Evolutionary conservation across 2,329 filamentous ascomycete species (phyloP).

Genomic region (Penicillium aurantiogriseum): DNA sequence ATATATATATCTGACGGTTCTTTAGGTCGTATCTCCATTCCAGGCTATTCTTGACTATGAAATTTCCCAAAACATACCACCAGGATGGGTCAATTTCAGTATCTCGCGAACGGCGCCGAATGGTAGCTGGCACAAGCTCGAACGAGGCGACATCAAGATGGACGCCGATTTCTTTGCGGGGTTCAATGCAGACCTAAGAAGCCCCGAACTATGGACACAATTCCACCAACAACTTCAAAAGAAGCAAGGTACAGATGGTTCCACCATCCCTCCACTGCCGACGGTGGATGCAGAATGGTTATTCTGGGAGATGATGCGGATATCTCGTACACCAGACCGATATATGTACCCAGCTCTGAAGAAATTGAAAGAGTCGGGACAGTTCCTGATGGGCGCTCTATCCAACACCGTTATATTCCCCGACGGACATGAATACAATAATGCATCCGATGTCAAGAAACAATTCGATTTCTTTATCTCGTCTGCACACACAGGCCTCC

Average conservation of each 20-base stretch:
- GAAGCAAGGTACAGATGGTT: slow-evolving; percentile 23
- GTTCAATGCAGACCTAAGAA: slow-evolving; percentile 73
- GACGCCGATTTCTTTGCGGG: slow-evolving; percentile 71
- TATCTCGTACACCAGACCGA: slow-evolving; percentile 69
- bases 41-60: slow-evolving; percentile 94
- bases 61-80: slow-evolving; percentile 68
- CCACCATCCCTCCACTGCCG: slow-evolving; percentile 62
- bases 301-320: slow-evolving; percentile 88
- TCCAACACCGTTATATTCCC: slow-evolving; percentile 92
- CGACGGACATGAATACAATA: slow-evolving; percentile 65
- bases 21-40: slow-evolving; percentile 82
- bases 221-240: slow-evolving; percentile 48
- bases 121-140: slow-evolving; percentile 85
- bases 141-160: slow-evolving; percentile 77
- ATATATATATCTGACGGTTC: slow-evolving; percentile 8
- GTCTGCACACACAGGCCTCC: slow-evolving; percentile 78
- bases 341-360: slow-evolving; percentile 83
- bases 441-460: slow-evolving; percentile 59
- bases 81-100: slow-evolving; percentile 87
- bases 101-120: slow-evolving; percentile 75
- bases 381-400: slow-evolving; percentile 74
- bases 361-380: slow-evolving; percentile 61
- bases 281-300: slow-evolving; percentile 72
- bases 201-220: slow-evolving; percentile 64
- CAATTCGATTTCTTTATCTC: slow-evolving; percentile 86